A percentile compares a stretch with the other conserved stretches of the same genome.
phyloP scores from a whole-genome alignment of 2,329 filamentous ascomycete genomes.

The Diaporthe ilicicola region DNA sequence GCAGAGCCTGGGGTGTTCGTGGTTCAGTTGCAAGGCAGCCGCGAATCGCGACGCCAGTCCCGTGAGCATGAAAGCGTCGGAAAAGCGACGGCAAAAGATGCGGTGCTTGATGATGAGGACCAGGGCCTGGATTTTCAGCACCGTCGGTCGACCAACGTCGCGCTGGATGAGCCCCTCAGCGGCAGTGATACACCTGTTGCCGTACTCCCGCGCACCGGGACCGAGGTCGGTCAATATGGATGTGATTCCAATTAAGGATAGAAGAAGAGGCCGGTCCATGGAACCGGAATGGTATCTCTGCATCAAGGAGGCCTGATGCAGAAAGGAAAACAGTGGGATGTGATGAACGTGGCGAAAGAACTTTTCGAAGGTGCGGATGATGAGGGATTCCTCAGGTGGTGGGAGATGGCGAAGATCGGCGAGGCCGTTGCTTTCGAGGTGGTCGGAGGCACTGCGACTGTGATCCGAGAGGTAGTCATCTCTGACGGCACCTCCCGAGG shows the following conservation, averaged over 20 bases:
- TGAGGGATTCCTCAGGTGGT: constrained; percentile 55
- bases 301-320: constrained; percentile 68
- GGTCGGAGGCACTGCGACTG: constrained; percentile 40
- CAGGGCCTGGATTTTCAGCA: constrained; percentile 60
- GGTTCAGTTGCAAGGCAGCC: constrained; percentile 58
- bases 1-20: constrained; percentile 55
- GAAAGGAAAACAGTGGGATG: constrained; percentile 65
- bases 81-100: constrained; percentile 54
- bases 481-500: constrained; percentile 41
- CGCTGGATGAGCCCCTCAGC: constrained; percentile 61
- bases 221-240: constrained; percentile 64
- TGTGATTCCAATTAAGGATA: constrained; percentile 65
- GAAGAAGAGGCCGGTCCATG: constrained; percentile 61
- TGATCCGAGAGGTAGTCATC: constrained; percentile 45
- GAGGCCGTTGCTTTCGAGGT: constrained; percentile 34
- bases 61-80: constrained; percentile 57
- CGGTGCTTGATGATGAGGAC: constrained; percentile 58
- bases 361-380: constrained; percentile 61
- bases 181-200: constrained; percentile 62
- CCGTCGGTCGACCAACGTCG: constrained; percentile 63
- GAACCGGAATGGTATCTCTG: constrained; percentile 65
- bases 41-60: constrained; percentile 56
- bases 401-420: constrained; percentile 36
- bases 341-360: constrained; percentile 69
- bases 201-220: constrained; percentile 59